These are phyloP conservation scores for Hymenoscyphus scutula DNA, from an alignment of 2,329 filamentous ascomycete species.

Conservation along the genomic window DNA sequence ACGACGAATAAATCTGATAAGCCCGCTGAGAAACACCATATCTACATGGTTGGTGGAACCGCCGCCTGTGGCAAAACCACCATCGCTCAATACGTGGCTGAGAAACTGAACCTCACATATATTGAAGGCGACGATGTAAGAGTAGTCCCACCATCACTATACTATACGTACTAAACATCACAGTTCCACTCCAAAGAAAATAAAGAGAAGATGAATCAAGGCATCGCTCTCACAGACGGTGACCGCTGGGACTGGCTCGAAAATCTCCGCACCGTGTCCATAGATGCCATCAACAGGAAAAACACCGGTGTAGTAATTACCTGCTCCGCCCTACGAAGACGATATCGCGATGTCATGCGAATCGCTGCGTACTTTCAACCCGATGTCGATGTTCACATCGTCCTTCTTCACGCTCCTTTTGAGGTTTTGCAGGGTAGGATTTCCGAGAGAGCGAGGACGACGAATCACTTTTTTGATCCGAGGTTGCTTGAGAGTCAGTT, in stretches of 20 bases:
- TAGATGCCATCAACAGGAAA: constrained; percentile 51
- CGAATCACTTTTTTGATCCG: constrained; percentile 93
- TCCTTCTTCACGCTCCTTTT: constrained; percentile 81
- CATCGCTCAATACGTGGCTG: constrained; percentile 63
- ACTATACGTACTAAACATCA: constrained; percentile 16
- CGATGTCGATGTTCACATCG: constrained; percentile 80
- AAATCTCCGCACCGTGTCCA: constrained; percentile 66
- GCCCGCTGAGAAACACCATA: constrained; percentile 53
- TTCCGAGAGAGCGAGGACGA: constrained; percentile 61
- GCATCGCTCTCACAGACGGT: constrained; percentile 81
- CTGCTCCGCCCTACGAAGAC: constrained; percentile 93
- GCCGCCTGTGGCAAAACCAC: constrained; percentile 80
- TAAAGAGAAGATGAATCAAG: constrained; percentile 85
- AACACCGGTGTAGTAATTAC: constrained; percentile 83
- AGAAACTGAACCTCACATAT: constrained; percentile 63
- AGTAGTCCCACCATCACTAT: constrained; percentile 8
- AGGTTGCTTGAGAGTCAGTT: constrained; percentile 95
- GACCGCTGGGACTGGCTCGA: constrained; percentile 99
- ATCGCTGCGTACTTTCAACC: constrained; percentile 74
- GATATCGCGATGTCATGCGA: constrained; percentile 90
- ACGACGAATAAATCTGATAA: constrained; percentile 16
- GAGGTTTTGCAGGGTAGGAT: constrained; percentile 75
- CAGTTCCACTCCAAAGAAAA: constrained; percentile 76
- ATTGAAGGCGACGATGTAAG: constrained; percentile 77
- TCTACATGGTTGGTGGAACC: constrained; percentile 78